A percentile compares a stretch with the other conserved stretches of the same genome.
phyloP scores from a whole-genome alignment of 805 yeast species.

The Wickerhamiella occidentalis region DNA sequence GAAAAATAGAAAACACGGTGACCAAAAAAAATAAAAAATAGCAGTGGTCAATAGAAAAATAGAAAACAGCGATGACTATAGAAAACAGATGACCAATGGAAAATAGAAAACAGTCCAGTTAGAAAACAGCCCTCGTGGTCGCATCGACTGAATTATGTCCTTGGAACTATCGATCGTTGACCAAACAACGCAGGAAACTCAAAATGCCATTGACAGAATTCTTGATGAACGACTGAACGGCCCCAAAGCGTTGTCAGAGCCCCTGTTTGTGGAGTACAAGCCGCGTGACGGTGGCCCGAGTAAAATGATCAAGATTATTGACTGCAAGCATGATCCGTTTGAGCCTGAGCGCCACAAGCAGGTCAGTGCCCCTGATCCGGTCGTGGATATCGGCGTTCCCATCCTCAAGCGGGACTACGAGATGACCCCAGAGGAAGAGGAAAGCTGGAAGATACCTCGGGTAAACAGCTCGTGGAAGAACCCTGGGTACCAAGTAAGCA shows the following conservation, averaged over 20 bases:
- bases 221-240: slow-evolving; percentile 33
- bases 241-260: slow-evolving; percentile 24
- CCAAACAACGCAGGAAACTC: slow-evolving; percentile 26
- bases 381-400: slow-evolving; percentile 62
- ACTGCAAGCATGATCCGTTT: slow-evolving; percentile 67
- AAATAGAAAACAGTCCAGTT: background rate
- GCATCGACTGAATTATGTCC: no score
- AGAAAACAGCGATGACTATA: background rate
- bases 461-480: slow-evolving; percentile 94
- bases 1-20: background rate
- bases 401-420: slow-evolving; percentile 38
- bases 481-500: slow-evolving; percentile 76
- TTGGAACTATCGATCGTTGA: background rate
- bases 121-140: no score
- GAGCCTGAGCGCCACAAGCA: slow-evolving; percentile 68
- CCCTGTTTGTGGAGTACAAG: slow-evolving; percentile 37
- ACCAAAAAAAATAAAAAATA: no score
- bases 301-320: slow-evolving; percentile 52
- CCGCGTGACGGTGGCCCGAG: slow-evolving; percentile 28
- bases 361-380: slow-evolving; percentile 58
- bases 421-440: slow-evolving; percentile 59
- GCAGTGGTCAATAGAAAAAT: slow-evolving; percentile 22
- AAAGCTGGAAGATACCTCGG: slow-evolving; percentile 78
- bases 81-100: no score
- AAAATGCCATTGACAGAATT: slow-evolving; percentile 40